These are phyloP conservation scores for Cairneyella variabilis DNA, from an alignment of 495 filamentous ascomycete genomes.

Conservation along the genomic window DNA sequence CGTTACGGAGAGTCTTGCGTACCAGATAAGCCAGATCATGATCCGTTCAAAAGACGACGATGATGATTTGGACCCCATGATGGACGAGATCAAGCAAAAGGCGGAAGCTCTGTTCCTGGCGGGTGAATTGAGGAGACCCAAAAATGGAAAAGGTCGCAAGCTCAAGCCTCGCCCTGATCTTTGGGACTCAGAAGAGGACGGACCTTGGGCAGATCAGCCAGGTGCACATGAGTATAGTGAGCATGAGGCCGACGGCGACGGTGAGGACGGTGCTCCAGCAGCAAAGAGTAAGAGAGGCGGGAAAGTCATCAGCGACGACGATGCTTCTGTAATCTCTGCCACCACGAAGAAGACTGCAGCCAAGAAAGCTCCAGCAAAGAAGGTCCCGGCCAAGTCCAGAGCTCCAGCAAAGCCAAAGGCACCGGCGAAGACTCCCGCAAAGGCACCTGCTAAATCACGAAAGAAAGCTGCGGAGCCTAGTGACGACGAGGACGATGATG, in stretches of 20 bases:
- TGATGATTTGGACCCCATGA: constrained; percentile 63
- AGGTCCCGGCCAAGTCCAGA: constrained; percentile 31
- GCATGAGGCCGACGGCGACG: constrained; percentile 9
- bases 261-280: constrained; percentile 40
- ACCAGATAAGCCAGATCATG: constrained; percentile 72
- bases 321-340: constrained; percentile 32
- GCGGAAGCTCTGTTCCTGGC: constrained; percentile 70
- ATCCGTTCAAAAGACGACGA: constrained; percentile 55
- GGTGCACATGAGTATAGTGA: constrained; percentile 54
- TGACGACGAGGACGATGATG: constrained; percentile 40
- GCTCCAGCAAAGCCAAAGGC: constrained; percentile 60
- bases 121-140: constrained; percentile 59
- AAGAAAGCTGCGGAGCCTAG: constrained; percentile 30
- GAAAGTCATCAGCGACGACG: constrained; percentile 33
- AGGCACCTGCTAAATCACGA: constrained; percentile 26
- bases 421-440: constrained; percentile 34
- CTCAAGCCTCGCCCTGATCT: constrained; percentile 70
- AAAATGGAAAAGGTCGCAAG: constrained; percentile 50
- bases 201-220: constrained; percentile 77
- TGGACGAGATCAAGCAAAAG: constrained; percentile 64
- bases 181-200: constrained; percentile 87
- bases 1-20: constrained; percentile 72
- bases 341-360: constrained; percentile 36
- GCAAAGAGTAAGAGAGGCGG: constrained; percentile 20
- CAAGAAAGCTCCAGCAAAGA: constrained; percentile 46